Evolutionary conservation across 2,329 filamentous ascomycete species (phyloP), one percentile per base, ranked within the genome.

Genomic region (Trichoderma aggressivum): DNA sequence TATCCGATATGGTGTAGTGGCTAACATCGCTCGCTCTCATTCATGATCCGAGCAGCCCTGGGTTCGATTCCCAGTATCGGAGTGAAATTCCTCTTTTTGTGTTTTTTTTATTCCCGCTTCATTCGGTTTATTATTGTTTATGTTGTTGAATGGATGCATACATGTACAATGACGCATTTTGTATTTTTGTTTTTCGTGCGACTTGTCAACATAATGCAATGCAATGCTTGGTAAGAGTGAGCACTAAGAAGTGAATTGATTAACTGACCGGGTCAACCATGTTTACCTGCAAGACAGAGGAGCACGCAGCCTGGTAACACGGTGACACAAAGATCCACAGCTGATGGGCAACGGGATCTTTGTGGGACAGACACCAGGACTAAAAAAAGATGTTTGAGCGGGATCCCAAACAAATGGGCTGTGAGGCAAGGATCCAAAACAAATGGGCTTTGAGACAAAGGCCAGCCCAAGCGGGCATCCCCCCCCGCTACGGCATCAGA

Each of bases 1-100:
- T 3, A 60, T 78, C 77, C 77, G 77, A 75, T 78, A 79, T 79
- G 77, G 78, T 79, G 78, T 79, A 79, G 78, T 79, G 78, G 78
- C 78, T 79, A 79, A 79, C 78, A 79, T 79, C 78, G 78, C 77
- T 79, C 77, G 78, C 71, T 72, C 71, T 72, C 71, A 72, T 39
- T 18, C 8, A 55, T 64, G 55, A 21, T 50, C 71, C 71, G 71
- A 72, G 71, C 71, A 72, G 71, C 71, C 71, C 71, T 69, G 71
- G 71, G 71, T 72, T 72, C 71, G 71, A 72, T 72, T 72, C 71
- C 71, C 71, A 69, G 71, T 72, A 72, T 72, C 71, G 71, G 71
- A 72, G 71, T 14, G 5, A 1, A 5, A 53, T 3, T 12, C 65
- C 10, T 36, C 11, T 59, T 70, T 70, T 65, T 58, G 47, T 6